Evolutionary conservation across 441 rosid genomes (phyloP), one percentile per base, ranked within the genome.

Genomic region (Lagerstroemia fauriei): DNA sequence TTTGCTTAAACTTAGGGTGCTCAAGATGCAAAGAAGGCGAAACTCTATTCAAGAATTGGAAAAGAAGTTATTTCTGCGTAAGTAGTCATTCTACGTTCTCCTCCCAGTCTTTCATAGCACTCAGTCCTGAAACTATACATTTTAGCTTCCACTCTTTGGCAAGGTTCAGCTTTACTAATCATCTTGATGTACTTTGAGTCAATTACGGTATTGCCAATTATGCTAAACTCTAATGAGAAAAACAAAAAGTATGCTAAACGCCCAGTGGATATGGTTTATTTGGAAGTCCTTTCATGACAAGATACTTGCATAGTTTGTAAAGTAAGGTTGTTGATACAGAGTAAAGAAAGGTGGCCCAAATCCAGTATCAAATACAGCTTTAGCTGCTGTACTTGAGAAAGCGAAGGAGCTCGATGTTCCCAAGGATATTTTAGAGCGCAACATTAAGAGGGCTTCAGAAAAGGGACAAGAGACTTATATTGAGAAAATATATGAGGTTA

Each of bases 31-130:
- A 95, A 92, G 91, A 95, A 94, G 88, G 92, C 92, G 5, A 95
- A 95, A 83, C 84, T 94, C 51, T 91, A 91, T 79, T 88, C 93
- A 14, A 93, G 88, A 84, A 90, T 94, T 59, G 97, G 98, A 61
- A 95, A 95, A 82, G 97, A 95, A 90, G 94, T 95, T 71, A 87
- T 95, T 50, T 95, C 97, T 84, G 97, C 93, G 98, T 94, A 89
- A 90, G 98, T 86, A 38, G 84, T 82, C 44, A 17, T 78, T 84
- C 14, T 66, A 41, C 53, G 4, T 44, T 41, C 17, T 20, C 9
- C 20, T 59, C 50, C 61, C 12, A 68, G 25, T 63, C 29, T 73
- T 56, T 51, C 50, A 38, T 48, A 10, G 56, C 81, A 18, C 13
- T 29, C 22, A 27, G 38, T 18, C 32, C 22, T 34, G 29, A 31